Evolutionary conservation across 164 flowering plant species (phyloP), one percentile per base, ranked within the genome.

Genomic region (Tetracentron sinense): DNA sequence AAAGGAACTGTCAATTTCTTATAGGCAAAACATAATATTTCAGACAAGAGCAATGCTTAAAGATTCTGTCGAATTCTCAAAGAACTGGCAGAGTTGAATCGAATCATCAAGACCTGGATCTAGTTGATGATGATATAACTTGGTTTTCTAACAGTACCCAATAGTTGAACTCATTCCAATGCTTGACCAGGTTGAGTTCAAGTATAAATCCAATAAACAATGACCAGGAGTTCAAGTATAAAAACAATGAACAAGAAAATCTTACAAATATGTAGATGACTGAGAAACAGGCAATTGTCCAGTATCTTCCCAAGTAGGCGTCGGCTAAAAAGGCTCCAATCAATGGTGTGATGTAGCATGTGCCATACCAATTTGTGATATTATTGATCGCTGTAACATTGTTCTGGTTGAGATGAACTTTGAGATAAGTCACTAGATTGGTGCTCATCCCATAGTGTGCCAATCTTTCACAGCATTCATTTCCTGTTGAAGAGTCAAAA

Each of bases 271-370:
- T 51, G 42, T 63, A 63, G 20, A 63, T 63, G 50, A 63, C 38
- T 1, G 67, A 63, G 33, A 38, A 63, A 35, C 38, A 8, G 52
- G 59, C 50, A 35, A 63, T 53, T 7, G 57, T 54, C 67, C 67
- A 63, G 33, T 12, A 63, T 53, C 67, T 35, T 21, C 67, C 67
- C 51, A 56, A 54, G 53, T 63, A 63, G 50, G 67, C 59, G 54
- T 63, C 67, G n/a, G 67, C 67, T 35, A 63, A 5, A 54, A 53
- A 63, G 67, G 67, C 59, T 20, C 67, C 67, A 19, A 63, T n/a
- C 25, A 54, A 7, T 23, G 67, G 67, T 30, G 48, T 53, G 50
- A 63, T 23, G 29, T 54, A 63, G 51, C 58, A 53, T 4, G 67
- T 53, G 7, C 67, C 67, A 35, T 59, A 53, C 67, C 67, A 53